Conservation (phyloP, 352 stramenopile species). For the Phytophthora multivora region DNA sequence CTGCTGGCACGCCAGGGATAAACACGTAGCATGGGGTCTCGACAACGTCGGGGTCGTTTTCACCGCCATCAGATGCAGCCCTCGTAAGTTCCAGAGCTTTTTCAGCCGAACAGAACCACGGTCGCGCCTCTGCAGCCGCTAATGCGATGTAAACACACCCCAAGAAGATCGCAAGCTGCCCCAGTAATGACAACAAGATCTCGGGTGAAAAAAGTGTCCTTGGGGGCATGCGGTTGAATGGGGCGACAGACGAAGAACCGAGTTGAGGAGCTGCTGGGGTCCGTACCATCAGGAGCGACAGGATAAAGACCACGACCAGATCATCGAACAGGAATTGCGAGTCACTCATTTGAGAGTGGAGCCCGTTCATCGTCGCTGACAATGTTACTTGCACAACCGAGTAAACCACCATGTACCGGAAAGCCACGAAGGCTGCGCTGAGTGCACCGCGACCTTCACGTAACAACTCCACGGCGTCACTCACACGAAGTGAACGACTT, state of each 20-base stretch:
- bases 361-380: constrained; percentile 66
- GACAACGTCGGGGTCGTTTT: constrained; percentile 43
- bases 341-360: constrained; percentile 74
- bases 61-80: constrained; percentile 20
- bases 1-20: constrained; percentile 43
- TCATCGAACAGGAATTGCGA: constrained; percentile 84
- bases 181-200: constrained; percentile 62
- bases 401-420: constrained; percentile 94
- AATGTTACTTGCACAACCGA: constrained; percentile 86
- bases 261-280: constrained; percentile 48
- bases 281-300: constrained; percentile 79
- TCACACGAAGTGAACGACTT: constrained; percentile 82
- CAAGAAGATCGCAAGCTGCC: constrained; percentile 61
- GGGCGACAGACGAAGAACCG: constrained; percentile 21
- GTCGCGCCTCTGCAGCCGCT: constrained; percentile 48
- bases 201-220: constrained; percentile 68
- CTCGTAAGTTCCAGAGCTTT: constrained; percentile 52
- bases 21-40: constrained; percentile 72
- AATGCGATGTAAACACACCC: constrained; percentile 64
- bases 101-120: constrained; percentile 69
- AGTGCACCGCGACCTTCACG: constrained; percentile 90
- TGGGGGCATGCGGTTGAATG: constrained; percentile 45
- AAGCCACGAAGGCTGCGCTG: constrained; percentile 87
- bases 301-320: constrained; percentile 66
- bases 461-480: constrained; percentile 83